A percentile compares a stretch with the other conserved stretches of the same genome.
These are phyloP conservation scores for Neckera pumila DNA, from an alignment of 225 moss, liverwort and hornwort genomes.

Conservation along the genomic window DNA sequence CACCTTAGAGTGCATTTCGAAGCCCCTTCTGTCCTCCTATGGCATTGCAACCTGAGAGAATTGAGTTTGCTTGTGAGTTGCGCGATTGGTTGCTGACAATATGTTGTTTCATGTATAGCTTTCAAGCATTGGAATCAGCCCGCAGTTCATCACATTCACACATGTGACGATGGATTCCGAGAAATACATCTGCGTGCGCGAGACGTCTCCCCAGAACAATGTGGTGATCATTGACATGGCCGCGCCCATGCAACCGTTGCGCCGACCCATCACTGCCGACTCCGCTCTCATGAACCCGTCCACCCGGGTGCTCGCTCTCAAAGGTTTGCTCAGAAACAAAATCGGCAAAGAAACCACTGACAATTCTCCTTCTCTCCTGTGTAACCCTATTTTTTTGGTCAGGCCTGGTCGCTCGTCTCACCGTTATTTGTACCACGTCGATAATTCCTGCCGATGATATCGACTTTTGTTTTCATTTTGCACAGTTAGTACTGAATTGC, in stretches of 20 bases:
- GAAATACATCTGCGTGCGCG: slow-evolving; percentile 87
- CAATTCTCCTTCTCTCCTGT: not conserved
- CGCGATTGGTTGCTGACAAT: not conserved
- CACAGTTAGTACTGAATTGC: not conserved
- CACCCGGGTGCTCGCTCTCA: slow-evolving; percentile 71
- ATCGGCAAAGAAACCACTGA: not conserved
- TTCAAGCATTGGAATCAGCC: slow-evolving; percentile 80
- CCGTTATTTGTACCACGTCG: not conserved
- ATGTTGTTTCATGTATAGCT: slow-evolving; percentile 21
- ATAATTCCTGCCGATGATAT: not conserved
- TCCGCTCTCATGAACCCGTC: slow-evolving; percentile 91
- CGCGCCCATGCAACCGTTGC: slow-evolving; percentile 75
- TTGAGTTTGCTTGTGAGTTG: not conserved
- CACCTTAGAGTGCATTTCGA: not conserved
- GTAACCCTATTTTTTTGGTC: not conserved
- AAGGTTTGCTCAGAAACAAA: slow-evolving; percentile 21
- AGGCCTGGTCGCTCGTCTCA: not conserved
- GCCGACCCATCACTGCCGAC: slow-evolving; percentile 85
- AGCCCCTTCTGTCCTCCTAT: too few species aligned
- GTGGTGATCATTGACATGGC: slow-evolving; percentile 86
- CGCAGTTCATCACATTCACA: slow-evolving; percentile 80
- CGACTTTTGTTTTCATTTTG: not conserved
- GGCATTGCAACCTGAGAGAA: not conserved
- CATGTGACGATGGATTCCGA: slow-evolving; percentile 98
- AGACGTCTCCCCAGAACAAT: slow-evolving; percentile 79